Base-by-base conservation (phyloP, 2,329 filamentous ascomycete genomes). In the Penicillium sp. region DNA sequence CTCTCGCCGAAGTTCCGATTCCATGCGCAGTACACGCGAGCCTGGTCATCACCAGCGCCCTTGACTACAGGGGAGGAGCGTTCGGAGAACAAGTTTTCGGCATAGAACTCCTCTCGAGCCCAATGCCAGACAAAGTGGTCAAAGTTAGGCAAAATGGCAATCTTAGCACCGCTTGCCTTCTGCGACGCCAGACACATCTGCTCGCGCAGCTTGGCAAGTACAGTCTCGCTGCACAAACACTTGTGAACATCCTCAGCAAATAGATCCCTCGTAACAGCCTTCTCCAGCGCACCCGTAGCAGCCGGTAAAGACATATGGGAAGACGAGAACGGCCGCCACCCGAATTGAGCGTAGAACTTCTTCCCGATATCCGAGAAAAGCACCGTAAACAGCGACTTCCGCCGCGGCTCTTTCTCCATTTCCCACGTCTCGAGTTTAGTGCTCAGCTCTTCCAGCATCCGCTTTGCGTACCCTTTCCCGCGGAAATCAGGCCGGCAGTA, bases 301-400 rank as follows among this genome's bases (percentile, higher is more conserved):
- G 82, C 77, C 13, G 78, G 74, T 53, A 95, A 82, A 32, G 82
- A 79, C 41, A 95, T 79, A 69, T 96, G 91, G 1, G 82, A 79
- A 55, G 89, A 93, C 21, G 82, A 79, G 64, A 88, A 92, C 0
- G 86, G 80, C 46, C 84, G 80, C 92, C 92, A 97, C 44, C 91
- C 91, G 60, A 85, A 80, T 32, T 79, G 80, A 4, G 87, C 83
- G 74, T 97, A 97, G 73, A 91, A 97, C 38, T 78, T 77, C 77
- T 90, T 88, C 21, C 92, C 90, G 60, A 95, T 91, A 65, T 95
- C 90, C 9, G 91, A 96, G 73, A 86, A 96, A 9, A 97, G 79
- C 8, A 95, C 82, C 0, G 89, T 92, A 72, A 93, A 94, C 15
- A 84, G 72, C 59, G 70, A 79, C 68, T 68, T 71, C 61, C 70